Base-by-base conservation (phyloP, 257 asterid genomes). In the Leonotis leonurus region DNA sequence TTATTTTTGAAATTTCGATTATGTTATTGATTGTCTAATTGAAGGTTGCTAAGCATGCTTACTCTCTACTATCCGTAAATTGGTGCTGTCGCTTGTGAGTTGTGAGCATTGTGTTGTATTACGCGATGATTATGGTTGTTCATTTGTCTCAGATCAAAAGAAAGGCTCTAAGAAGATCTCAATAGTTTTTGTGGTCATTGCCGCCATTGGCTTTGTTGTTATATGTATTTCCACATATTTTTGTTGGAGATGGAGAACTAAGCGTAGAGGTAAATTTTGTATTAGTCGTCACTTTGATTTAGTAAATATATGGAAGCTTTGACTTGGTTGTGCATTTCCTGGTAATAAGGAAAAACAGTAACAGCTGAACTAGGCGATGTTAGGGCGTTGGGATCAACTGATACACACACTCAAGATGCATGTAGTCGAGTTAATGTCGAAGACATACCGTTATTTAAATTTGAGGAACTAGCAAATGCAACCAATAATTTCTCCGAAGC, bases 201-300 rank as follows among this genome's bases (percentile, higher is more conserved):
- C n/a, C n/a, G n/a, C n/a, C n/a, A n/a, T n/a, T n/a, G n/a, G n/a
- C n/a, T n/a, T n/a, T n/a, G n/a, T n/a, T n/a, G n/a, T n/a, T n/a
- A n/a, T n/a, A n/a, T 45, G 59, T 14, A n/a, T 73, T 8, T 62
- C 50, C 22, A 48, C 65, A 13, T 85, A n/a, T 61, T 24, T 78
- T 37, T 37, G 55, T 30, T 62, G 87, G 84, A 82, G 53, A 67
- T 71, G 79, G 77, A 51, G 65, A 55, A 40, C 70, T 32, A 74
- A 70, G 62, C 65, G 17, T 6, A 75, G 72, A 79, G 87, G 96
- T 88, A 81, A 63, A 25, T 4, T n/a, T 59, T 57, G 25, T 54
- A 37, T 5, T 10, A 16, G 29, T 35, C 27, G 43, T 39, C 45
- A n/a, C 20, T 22, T 50, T 33, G 56, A 43, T 3, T 33, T 12